These are phyloP conservation scores for Fusarium sp. DNA, from an alignment of 2,329 filamentous ascomycete genomes.

Conservation along the genomic window DNA sequence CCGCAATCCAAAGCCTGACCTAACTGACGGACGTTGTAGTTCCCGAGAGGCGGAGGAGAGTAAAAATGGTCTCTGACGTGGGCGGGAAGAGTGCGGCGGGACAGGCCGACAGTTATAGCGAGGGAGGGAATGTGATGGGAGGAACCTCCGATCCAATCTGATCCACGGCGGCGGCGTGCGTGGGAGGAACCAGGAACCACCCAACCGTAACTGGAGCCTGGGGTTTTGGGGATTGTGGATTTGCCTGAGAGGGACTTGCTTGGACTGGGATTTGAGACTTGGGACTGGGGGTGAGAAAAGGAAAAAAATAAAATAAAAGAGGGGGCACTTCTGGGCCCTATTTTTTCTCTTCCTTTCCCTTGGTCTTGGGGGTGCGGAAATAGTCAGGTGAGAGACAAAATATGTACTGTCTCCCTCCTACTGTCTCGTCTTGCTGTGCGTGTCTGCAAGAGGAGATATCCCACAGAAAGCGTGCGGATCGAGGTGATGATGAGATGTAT, in stretches of 20 bases:
- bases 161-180: conserved; percentile 31
- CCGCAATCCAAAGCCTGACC: conserved; percentile 40
- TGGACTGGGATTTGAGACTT: conserved; percentile 39
- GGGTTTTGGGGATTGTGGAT: conserved; percentile 43
- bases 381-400: conserved; percentile 42
- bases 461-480: conserved; percentile 3
- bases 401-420: conserved; percentile 23
- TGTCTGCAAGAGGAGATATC: conserved; percentile 27
- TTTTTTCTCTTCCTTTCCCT: conserved; percentile 18
- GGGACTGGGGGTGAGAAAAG: conserved; percentile 38
- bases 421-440: conserved; percentile 13
- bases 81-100: conserved; percentile 43
- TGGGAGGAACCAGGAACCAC: conserved; percentile 45
- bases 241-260: conserved; percentile 18
- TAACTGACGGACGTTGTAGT: conserved; percentile 33
- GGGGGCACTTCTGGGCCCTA: conserved; percentile 36
- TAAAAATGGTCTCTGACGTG: conserved; percentile 44
- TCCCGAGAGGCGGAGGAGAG: conserved; percentile 32
- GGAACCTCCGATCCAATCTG: conserved; percentile 43
- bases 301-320: conserved; percentile 32
- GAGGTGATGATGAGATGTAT: too few species aligned
- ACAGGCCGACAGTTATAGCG: conserved; percentile 47
- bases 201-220: conserved; percentile 43
- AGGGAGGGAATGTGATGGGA: conserved; percentile 41
- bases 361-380: conserved; percentile 40